Conservation (phyloP, 768 basidiomycete species). For the Boletus speciosus region DNA sequence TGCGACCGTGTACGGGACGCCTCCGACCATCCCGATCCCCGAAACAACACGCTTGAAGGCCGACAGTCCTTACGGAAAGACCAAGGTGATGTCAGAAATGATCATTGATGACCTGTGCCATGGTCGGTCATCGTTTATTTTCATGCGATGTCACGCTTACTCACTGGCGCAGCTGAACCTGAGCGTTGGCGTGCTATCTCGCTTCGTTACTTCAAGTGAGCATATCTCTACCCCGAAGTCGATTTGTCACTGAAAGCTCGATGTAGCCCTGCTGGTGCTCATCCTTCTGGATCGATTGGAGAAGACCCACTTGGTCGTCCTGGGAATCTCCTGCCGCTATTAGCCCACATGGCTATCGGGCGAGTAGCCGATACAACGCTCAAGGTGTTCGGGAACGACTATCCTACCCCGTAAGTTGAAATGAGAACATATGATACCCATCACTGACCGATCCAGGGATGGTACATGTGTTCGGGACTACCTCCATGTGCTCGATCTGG, state of each 20-base stretch:
- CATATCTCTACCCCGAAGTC: background rate
- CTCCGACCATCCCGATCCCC: slow-evolving; percentile 88
- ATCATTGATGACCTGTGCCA: slow-evolving; percentile 86
- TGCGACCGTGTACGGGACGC: slow-evolving; percentile 96
- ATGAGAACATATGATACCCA: too few relatives aligned
- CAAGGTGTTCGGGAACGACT: slow-evolving; percentile 95
- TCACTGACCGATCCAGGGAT: slow-evolving; percentile 49
- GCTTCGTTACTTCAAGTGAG: slow-evolving; percentile 95
- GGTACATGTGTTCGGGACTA: slow-evolving; percentile 99
- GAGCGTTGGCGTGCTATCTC: slow-evolving; percentile 77
- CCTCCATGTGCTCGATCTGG: slow-evolving; percentile 89
- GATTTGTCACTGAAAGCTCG: slow-evolving; percentile 6
- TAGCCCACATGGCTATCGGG: slow-evolving; percentile 93
- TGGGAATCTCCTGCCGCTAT: slow-evolving; percentile 88
- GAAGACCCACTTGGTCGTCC: slow-evolving; percentile 97
- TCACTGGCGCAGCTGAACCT: slow-evolving; percentile 51
- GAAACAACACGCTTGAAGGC: slow-evolving; percentile 86
- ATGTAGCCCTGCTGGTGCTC: slow-evolving; percentile 91
- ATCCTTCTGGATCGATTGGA: slow-evolving; percentile 91
- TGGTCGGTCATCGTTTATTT: slow-evolving; percentile 41
- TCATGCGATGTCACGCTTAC: slow-evolving; percentile 1
- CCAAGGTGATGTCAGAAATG: slow-evolving; percentile 93
- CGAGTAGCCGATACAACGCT: slow-evolving; percentile 65
- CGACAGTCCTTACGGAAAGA: slow-evolving; percentile 91
- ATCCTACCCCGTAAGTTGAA: slow-evolving; percentile 76